Base-by-base conservation (phyloP, 495 filamentous ascomycete species). In the Friedmanniomyces endolithicus region DNA sequence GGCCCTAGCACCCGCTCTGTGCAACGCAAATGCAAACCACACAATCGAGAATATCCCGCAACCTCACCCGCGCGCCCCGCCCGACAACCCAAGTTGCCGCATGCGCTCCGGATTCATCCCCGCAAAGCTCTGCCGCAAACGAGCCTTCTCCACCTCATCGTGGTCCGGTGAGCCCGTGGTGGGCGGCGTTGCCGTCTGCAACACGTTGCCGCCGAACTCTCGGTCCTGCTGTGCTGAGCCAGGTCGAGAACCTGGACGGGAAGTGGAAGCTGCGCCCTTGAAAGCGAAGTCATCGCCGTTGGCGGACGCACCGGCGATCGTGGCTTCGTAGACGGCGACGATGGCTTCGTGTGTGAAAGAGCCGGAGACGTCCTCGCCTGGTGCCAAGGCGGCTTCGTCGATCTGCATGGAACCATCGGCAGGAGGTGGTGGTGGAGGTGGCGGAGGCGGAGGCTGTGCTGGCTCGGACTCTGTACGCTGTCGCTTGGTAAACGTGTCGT, bases 391-490 rank as follows among this genome's bases (percentile, higher is more conserved):
- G 11, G 24, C 45, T 8, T 44, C 23, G 20, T 58, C 50, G 20
- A 52, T 61, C n/a, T 62, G 55, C 53, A 66, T 57, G 43, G 57
- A 55, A 7, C 48, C 46, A 11, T 62, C 66, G 16, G 59, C 29
- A 39, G 68, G 64, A 1, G 64, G 66, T 16, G 68, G 70, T 14
- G 73, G 65, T 29, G 71, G 74, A 4, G 74, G 74, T 24, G 74
- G 74, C 12, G 72, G 72, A 16, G 72, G 71, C 9, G 73, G 70
- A 23, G 70, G 59, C 31, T 65, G 58, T 20, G 65, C 51, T 8
- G 68, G 52, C 62, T 65, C 16, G 60, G 46, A 48, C 59, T 67
- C 63, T 72, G 72, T 37, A 57, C 67, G 53, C 43, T 52, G 52
- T 19, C 46, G 54, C 53, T 70, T 70, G 9, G 60, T 57, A 43